Evolutionary conservation across 2,329 filamentous ascomycete species (phyloP), one percentile per base, ranked within the genome.

Genomic region (Epichloe coenophiala): DNA sequence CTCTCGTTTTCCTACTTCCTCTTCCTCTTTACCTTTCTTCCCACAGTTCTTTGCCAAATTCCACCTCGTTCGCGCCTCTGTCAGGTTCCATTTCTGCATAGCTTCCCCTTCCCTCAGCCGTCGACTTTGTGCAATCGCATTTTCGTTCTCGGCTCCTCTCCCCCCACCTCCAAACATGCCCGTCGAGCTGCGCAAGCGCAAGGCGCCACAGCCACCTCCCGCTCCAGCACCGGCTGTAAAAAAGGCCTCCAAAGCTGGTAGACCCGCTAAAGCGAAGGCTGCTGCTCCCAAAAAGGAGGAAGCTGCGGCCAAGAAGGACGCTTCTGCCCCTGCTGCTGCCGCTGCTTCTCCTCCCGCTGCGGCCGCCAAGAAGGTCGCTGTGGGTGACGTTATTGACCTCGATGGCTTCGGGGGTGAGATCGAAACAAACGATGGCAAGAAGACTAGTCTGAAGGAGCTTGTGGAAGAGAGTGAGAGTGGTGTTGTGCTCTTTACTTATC

Each of bases 401-500:
- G 76, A 79, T 41, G 72, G 66, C 52, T 83, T 84, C 60, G 80
- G 80, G 57, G 80, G 79, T 56, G 83, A 93, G 63, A 71, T 98
- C 56, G 81, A 93, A 73, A 93, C 84, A 55, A 82, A 97, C 57
- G 88, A 95, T 56, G 89, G 89, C 60, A 72, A 76, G 49, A 86
- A 84, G 70, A 89, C 85, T 5, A 88, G 81, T 1, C 72, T 98
- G 53, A 84, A 88, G 70, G 74, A 81, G 59, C 80, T 98, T 23
- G 77, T 96, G 46, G 84, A 88, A 48, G 78, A 85, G 63, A 95
- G 89, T 76, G 83, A 87, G 70, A 75, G 78, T 37, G 93, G 91
- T 27, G 85, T 97, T 42, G 88, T 95, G 36, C 72, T 97, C 33
- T 96, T 98, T 68, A 96, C 90, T 35, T 97, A 97, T 64, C 93